phyloP scores from a whole-genome alignment of 2,329 filamentous ascomycete species.

The Fusarium chuoi region DNA sequence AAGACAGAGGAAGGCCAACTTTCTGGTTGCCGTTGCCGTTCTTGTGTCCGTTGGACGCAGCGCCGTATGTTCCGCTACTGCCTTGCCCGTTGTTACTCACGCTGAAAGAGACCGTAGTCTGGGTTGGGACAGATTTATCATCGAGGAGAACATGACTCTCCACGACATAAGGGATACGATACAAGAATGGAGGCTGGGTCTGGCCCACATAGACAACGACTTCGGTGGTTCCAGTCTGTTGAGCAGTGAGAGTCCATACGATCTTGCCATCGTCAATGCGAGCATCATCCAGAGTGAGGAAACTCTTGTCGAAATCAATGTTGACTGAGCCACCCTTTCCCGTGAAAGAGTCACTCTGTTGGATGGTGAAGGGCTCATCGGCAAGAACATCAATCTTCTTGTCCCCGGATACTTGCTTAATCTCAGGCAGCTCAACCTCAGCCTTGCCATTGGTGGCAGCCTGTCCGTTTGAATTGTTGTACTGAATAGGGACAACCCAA shows the following conservation, averaged over 20 bases:
- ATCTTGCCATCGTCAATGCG: constrained; percentile 12
- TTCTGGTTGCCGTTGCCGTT: background rate
- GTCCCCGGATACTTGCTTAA: constrained; percentile 1
- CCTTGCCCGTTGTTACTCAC: background rate
- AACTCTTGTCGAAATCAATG: constrained; percentile 12
- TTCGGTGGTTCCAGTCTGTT: constrained; percentile 5
- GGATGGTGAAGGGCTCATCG: constrained; percentile 1
- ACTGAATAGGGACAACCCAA: constrained; percentile 17
- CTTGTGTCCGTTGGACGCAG: background rate
- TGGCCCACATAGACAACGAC: constrained; percentile 49
- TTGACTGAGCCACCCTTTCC: constrained; percentile 11
- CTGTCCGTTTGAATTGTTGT: background rate
- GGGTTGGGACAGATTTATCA: background rate
- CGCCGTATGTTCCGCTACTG: background rate
- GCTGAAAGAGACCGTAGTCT: background rate
- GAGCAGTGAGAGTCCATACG: constrained; percentile 7
- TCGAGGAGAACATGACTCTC: background rate
- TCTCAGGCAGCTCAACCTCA: background rate
- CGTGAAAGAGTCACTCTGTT: constrained; percentile 9
- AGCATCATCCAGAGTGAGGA: background rate
- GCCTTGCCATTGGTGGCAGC: background rate
- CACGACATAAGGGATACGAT: constrained; percentile 41
- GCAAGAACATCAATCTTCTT: background rate
- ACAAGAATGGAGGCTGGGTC: constrained; percentile 52
- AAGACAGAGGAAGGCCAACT: constrained; percentile 5